Percentiles rank a stretch among this genome's conserved stretches.
These are phyloP conservation scores for Astrephomene gubernaculifera DNA, from an alignment of 139 green algal species.

Conservation along the genomic window DNA sequence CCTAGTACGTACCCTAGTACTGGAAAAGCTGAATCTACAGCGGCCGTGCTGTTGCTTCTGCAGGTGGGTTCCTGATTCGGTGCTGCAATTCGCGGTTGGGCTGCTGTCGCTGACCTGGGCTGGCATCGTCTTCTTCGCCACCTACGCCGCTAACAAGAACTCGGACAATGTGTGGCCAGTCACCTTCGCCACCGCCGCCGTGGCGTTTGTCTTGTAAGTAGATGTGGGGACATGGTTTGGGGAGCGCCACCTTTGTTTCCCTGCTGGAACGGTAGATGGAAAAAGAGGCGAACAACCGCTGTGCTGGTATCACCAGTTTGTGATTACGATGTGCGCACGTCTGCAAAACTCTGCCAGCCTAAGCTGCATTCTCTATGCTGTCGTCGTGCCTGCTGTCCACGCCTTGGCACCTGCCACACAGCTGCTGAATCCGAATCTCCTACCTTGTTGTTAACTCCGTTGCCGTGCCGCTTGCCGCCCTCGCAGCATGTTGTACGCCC, in stretches of 20 bases:
- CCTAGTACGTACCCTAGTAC: background rate
- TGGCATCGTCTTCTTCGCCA: conserved; percentile 3
- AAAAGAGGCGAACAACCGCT: background rate
- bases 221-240: background rate
- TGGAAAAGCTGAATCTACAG: background rate
- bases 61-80: conserved; percentile 45
- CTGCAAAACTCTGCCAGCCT: too few relatives aligned
- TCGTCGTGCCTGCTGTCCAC: too few relatives aligned
- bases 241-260: background rate
- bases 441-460: background rate
- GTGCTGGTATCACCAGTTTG: too few relatives aligned
- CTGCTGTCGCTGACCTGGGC: conserved; percentile 25
- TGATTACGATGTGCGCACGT: too few relatives aligned
- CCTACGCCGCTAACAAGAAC: conserved; percentile 14
- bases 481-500: conserved; percentile 15
- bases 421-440: background rate
- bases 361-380: too few relatives aligned
- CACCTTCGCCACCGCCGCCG: background rate
- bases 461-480: background rate
- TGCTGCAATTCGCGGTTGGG: conserved; percentile 5
- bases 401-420: too few relatives aligned
- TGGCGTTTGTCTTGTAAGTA: conserved; percentile 12
- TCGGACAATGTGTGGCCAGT: background rate
- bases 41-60: background rate
- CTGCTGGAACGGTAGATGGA: background rate